Evolutionary conservation across 305 asterid species (phyloP).

Genomic region (Fraxinus xanthoxyloides): DNA sequence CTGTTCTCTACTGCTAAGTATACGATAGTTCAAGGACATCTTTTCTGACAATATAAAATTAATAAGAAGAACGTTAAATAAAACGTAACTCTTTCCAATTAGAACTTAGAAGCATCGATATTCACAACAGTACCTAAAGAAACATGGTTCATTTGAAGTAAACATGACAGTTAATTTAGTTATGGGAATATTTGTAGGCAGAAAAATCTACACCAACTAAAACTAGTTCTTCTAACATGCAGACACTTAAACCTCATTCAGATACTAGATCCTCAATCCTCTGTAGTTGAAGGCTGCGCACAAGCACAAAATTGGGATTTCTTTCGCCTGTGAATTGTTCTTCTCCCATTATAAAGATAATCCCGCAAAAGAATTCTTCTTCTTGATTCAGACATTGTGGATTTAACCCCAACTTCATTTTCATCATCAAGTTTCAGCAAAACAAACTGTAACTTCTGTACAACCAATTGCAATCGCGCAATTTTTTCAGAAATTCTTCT

Average conservation of each 20-base stretch:
- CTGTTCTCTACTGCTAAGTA: background rate
- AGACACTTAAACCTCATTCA: background rate
- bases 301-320: conserved; percentile 67
- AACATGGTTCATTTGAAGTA: background rate
- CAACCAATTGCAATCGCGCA: conserved; percentile 83
- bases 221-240: conserved; percentile 7
- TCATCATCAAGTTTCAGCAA: conserved; percentile 61
- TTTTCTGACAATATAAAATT: background rate
- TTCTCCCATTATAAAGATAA: conserved; percentile 63
- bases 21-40: background rate
- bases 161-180: background rate
- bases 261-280: conserved; percentile 40
- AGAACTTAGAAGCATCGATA: background rate
- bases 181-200: background rate
- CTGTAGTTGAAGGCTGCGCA: conserved; percentile 66
- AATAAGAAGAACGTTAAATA: background rate
- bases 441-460: conserved; percentile 81
- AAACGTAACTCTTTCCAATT: background rate
- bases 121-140: conserved; percentile 16
- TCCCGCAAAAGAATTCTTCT: conserved; percentile 68
- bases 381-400: conserved; percentile 46
- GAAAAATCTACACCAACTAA: conserved; percentile 18
- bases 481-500: conserved; percentile 78
- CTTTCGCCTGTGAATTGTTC: conserved; percentile 51
- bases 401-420: conserved; percentile 34